These are phyloP conservation scores for Bryoglossum gracile DNA, from an alignment of 495 filamentous ascomycete genomes.

Conservation along the genomic window DNA sequence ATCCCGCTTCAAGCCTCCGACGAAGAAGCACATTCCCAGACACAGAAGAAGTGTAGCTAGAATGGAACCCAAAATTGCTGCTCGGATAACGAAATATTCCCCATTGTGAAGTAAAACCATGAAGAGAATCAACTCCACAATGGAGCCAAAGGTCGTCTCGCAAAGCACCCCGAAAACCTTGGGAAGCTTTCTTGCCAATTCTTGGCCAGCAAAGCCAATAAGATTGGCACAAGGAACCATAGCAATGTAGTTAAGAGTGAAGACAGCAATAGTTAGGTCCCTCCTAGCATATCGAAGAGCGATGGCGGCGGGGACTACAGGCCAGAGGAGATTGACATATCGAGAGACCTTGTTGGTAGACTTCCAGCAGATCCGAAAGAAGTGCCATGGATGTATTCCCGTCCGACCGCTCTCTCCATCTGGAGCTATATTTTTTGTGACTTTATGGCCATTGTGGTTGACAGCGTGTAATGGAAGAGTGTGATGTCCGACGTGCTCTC, in stretches of 20 bases:
- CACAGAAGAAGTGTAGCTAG: slow-evolving; percentile 73
- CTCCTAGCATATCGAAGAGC: slow-evolving; percentile 54
- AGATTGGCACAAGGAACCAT: slow-evolving; percentile 89
- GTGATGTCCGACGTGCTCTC: not conserved
- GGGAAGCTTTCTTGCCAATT: slow-evolving; percentile 71
- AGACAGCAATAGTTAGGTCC: slow-evolving; percentile 56
- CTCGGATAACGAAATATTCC: slow-evolving; percentile 60
- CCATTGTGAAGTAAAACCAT: slow-evolving; percentile 53
- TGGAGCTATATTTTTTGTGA: slow-evolving; percentile 17
- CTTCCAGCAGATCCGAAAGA: slow-evolving; percentile 51
- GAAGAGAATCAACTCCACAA: slow-evolving; percentile 80
- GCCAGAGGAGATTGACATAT: slow-evolving; percentile 56
- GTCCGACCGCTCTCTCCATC: slow-evolving; percentile 53
- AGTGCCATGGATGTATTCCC: slow-evolving; percentile 53
- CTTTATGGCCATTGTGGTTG: slow-evolving; percentile 7
- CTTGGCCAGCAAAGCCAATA: slow-evolving; percentile 76
- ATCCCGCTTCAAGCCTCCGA: slow-evolving; percentile 59
- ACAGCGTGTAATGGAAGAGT: slow-evolving; percentile 1
- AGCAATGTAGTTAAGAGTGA: slow-evolving; percentile 65
- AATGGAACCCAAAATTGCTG: slow-evolving; percentile 75
- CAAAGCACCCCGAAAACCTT: slow-evolving; percentile 70
- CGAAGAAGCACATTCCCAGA: slow-evolving; percentile 70
- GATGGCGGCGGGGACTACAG: slow-evolving; percentile 62
- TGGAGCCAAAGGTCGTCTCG: slow-evolving; percentile 67
- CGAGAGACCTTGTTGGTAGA: slow-evolving; percentile 20